Percentiles rank a stretch among this genome's conserved stretches.
These are phyloP conservation scores for Musa troglodytarum DNA, from an alignment of 176 grass and related monocot species.

Conservation along the genomic window DNA sequence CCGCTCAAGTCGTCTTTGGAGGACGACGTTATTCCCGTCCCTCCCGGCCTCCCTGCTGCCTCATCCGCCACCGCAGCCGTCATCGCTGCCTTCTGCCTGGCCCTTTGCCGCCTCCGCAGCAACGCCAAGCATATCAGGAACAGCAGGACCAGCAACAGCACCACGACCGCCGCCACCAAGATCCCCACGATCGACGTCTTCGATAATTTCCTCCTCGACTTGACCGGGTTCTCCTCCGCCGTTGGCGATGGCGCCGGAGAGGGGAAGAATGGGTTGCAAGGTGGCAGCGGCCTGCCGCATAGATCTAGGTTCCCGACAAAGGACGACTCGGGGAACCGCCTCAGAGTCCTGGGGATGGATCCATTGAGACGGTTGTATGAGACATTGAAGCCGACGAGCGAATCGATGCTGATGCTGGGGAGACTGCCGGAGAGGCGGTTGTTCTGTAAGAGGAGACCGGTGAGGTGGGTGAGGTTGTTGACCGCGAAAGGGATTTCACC, in stretches of 20 bases:
- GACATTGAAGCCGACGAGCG: slow-evolving; percentile 47
- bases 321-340: slow-evolving; percentile 31
- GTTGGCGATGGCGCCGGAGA: slow-evolving; percentile 29
- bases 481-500: slow-evolving; percentile 49
- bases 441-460: slow-evolving; percentile 57
- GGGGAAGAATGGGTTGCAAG: slow-evolving; percentile 43
- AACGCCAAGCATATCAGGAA: background rate
- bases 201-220: slow-evolving; percentile 34
- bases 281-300: slow-evolving; percentile 48
- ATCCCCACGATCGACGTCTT: slow-evolving; percentile 43
- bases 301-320: slow-evolving; percentile 51
- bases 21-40: background rate
- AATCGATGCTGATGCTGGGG: slow-evolving; percentile 40
- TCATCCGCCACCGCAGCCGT: background rate
- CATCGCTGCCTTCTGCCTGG: slow-evolving; percentile 7
- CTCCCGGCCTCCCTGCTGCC: background rate
- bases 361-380: slow-evolving; percentile 63
- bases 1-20: background rate
- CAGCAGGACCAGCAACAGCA: slow-evolving; percentile 28
- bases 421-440: slow-evolving; percentile 64
- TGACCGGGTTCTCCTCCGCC: background rate
- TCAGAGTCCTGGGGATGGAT: slow-evolving; percentile 45
- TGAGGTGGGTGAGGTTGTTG: slow-evolving; percentile 42
- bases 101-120: background rate
- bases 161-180: slow-evolving; percentile 20